Conservation (phyloP, 441 rosid genomes). For the Populus hybrid region DNA sequence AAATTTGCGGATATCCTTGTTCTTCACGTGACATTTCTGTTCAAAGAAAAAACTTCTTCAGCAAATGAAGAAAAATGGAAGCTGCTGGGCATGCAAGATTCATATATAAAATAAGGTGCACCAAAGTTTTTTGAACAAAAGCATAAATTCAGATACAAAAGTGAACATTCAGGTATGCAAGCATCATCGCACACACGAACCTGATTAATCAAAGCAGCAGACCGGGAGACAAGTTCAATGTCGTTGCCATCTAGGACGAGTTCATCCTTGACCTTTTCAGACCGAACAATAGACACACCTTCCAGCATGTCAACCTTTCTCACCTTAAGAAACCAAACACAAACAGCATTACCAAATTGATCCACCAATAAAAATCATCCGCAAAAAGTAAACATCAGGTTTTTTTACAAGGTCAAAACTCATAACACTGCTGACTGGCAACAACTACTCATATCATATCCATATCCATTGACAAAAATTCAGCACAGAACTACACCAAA, state of each 20-base stretch:
- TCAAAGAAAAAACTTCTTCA: not conserved
- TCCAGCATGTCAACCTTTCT: conserved; percentile 89
- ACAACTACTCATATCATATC: no score
- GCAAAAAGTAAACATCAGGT: no score
- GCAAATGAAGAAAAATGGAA: not conserved
- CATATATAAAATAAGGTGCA: not conserved
- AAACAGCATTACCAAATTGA: not conserved
- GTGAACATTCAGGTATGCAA: no score
- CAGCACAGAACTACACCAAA: no score
- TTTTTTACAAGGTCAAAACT: no score
- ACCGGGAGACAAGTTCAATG: conserved; percentile 72
- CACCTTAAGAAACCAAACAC: conserved; percentile 38
- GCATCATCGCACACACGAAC: conserved; percentile 19
- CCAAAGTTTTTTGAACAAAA: no score
- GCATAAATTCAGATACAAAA: no score
- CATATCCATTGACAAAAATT: no score
- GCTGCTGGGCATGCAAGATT: not conserved
- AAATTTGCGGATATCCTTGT: conserved; percentile 80
- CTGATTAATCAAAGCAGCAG: conserved; percentile 83
- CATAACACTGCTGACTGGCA: no score
- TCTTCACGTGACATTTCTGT: conserved; percentile 94
- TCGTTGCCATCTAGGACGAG: conserved; percentile 64
- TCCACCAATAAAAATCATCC: no score
- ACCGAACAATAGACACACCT: conserved; percentile 65
- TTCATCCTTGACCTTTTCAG: conserved; percentile 90